Evolutionary conservation across 225 moss, liverwort and hornwort genomes (phyloP), one percentile per base, ranked within the genome.

Genomic region (Polytrichum commune): DNA sequence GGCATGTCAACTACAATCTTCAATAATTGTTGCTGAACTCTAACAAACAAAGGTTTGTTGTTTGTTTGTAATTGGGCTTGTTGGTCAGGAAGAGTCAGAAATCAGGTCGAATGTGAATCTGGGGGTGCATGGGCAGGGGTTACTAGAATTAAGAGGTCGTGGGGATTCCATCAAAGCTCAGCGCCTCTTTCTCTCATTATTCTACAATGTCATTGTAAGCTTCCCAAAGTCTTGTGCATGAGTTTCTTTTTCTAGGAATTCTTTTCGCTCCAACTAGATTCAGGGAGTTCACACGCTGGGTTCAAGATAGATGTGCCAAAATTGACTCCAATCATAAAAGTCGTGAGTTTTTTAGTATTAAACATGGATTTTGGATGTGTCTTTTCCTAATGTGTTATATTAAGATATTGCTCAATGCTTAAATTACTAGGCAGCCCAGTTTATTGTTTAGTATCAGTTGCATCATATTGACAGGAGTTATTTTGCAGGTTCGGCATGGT

Each of bases 91-190:
- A 72, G 83, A 83, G 1, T 96, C 93, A 32, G 65, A 71, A 60
- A 92, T 96, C 65, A 64, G 58, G 53, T 93, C 96, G 28, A 96
- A 96, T 66, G 91, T 90, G 60, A 93, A 96, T 76, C 83, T 96
- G 65, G 96, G 82, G 4, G 10, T 96, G 73, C 81, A 78, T 82
- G 93, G 93, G 46, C 93, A 96, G 90, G 96, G 96, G 29, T 74
- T 82, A 8, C 69, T 96, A 76, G 67, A 84, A 27, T 83, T 93
- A 29, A 67, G 66, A 25, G 93, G 90, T 55, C 60, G 65, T 23
- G 91, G 96, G 67, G 93, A 96, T 77, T 19, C 53, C 5, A 90
- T 96, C 20, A 66, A 80, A 65, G 96, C 89, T 30, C 93, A 93
- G 60, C 88, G 90, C 55, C 83, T 96, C 53, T 90, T 96, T 57